phyloP scores from a whole-genome alignment of 2,329 filamentous ascomycete genomes.

The Trichoderma sp. region DNA sequence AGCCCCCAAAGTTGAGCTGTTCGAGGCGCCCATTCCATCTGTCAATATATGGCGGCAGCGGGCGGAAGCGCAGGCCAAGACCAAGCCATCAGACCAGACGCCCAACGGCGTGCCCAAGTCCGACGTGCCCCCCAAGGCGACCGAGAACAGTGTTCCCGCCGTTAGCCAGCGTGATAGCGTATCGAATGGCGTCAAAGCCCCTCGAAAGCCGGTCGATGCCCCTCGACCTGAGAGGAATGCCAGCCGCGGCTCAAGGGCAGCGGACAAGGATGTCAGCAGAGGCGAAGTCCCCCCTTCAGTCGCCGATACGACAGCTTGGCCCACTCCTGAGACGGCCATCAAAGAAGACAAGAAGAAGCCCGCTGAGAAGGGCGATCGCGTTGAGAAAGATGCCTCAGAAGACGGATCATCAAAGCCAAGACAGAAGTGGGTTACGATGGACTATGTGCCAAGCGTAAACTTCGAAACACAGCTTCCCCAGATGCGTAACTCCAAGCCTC shows the following conservation, averaged over 20 bases:
- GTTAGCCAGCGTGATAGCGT: slow-evolving; percentile 36
- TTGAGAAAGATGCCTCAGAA: slow-evolving; percentile 67
- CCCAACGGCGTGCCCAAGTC: slow-evolving; percentile 46
- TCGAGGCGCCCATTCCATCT: slow-evolving; percentile 78
- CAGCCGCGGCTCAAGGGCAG: slow-evolving; percentile 52
- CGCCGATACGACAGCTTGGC: slow-evolving; percentile 81
- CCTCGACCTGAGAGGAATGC: slow-evolving; percentile 48
- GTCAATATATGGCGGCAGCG: slow-evolving; percentile 90
- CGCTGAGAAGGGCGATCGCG: slow-evolving; percentile 62
- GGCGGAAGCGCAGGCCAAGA: slow-evolving; percentile 66
- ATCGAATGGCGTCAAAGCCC: slow-evolving; percentile 46
- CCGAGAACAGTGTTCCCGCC: slow-evolving; percentile 33
- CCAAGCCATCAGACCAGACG: slow-evolving; percentile 50
- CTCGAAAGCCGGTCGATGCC: slow-evolving; percentile 49
- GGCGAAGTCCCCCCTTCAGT: slow-evolving; percentile 60
- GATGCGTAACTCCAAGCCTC: slow-evolving; percentile 53
- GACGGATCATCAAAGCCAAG: slow-evolving; percentile 50
- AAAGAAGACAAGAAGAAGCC: slow-evolving; percentile 75
- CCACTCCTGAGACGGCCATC: slow-evolving; percentile 77
- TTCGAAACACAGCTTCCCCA: slow-evolving; percentile 81
- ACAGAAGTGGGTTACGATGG: slow-evolving; percentile 81
- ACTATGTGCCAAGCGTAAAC: slow-evolving; percentile 80
- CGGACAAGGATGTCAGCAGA: slow-evolving; percentile 49
- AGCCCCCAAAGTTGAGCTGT: slow-evolving; percentile 66
- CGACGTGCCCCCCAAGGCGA: slow-evolving; percentile 44